phyloP scores from a whole-genome alignment of 306 rosid species.

The Hylodesmum podocarpum region DNA sequence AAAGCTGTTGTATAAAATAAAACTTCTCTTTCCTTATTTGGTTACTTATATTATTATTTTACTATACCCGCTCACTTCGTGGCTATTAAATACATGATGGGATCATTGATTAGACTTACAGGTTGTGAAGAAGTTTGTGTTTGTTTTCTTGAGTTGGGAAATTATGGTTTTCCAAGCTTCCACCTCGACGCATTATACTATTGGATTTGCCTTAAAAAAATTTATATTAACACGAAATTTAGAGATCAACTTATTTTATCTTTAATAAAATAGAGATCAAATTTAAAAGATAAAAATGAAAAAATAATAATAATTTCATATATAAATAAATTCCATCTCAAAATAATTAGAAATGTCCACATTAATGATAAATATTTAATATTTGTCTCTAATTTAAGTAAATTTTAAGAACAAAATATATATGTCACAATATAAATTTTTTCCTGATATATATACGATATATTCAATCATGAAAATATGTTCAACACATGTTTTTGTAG shows the following conservation, averaged over 20 bases:
- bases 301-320: too few species aligned
- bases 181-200: neutral
- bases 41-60: neutral
- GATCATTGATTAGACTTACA: slow-evolving; percentile 39
- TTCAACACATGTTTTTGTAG: neutral
- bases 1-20: neutral
- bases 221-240: too few species aligned
- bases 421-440: too few species aligned
- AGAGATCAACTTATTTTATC: too few species aligned
- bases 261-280: too few species aligned
- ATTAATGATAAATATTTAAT: too few species aligned
- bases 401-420: too few species aligned
- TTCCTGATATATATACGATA: too few species aligned
- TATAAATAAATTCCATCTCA: too few species aligned
- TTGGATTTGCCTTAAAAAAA: neutral
- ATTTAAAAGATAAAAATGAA: too few species aligned
- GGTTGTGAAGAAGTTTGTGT: slow-evolving; percentile 12
- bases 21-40: neutral
- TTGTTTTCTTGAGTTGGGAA: neutral
- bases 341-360: too few species aligned
- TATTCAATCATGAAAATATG: neutral
- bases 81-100: slow-evolving; percentile 39
- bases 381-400: too few species aligned
- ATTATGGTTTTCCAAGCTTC: slow-evolving; percentile 1
- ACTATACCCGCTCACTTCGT: neutral